These are phyloP conservation scores for Phylloporus sp. DNA, from an alignment of 768 basidiomycete genomes.

Conservation along the genomic window DNA sequence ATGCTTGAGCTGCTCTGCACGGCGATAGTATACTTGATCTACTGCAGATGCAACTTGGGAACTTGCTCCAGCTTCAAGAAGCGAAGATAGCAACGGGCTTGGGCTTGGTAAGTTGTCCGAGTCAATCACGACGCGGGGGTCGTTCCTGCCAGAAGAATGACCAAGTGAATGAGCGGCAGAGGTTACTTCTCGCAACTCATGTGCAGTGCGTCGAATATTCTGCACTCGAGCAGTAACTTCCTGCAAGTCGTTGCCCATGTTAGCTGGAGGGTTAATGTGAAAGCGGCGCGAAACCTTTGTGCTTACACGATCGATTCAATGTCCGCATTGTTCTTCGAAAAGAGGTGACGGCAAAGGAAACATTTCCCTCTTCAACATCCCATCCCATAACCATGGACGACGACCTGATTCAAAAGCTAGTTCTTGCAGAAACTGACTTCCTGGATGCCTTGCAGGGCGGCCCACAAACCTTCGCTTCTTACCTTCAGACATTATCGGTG, in stretches of 20 bases:
- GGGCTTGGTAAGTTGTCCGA: not conserved
- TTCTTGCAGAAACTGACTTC: conserved; percentile 1
- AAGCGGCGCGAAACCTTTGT: not conserved
- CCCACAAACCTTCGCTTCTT: not conserved
- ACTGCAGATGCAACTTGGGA: not conserved
- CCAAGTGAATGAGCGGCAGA: not conserved
- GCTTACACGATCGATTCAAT: conserved; percentile 3
- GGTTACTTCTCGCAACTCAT: not conserved
- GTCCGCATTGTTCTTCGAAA: conserved; percentile 11
- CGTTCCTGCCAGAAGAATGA: not conserved
- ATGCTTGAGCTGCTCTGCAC: not conserved
- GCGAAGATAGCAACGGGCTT: not conserved
- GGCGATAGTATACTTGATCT: not conserved
- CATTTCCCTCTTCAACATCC: not conserved
- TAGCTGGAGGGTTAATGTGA: not conserved
- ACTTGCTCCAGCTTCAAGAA: not conserved
- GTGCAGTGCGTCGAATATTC: not conserved
- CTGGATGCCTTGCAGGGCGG: not conserved
- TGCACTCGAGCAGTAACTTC: not conserved
- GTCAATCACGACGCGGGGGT: not conserved
- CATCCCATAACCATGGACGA: not conserved
- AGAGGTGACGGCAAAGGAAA: not conserved
- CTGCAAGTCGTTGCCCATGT: not conserved
- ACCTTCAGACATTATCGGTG: not conserved
- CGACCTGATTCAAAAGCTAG: not conserved